Evolutionary conservation across 108 stramenopile species (phyloP), one percentile per base, ranked within the genome.

Genomic region (Tribonema minus): DNA sequence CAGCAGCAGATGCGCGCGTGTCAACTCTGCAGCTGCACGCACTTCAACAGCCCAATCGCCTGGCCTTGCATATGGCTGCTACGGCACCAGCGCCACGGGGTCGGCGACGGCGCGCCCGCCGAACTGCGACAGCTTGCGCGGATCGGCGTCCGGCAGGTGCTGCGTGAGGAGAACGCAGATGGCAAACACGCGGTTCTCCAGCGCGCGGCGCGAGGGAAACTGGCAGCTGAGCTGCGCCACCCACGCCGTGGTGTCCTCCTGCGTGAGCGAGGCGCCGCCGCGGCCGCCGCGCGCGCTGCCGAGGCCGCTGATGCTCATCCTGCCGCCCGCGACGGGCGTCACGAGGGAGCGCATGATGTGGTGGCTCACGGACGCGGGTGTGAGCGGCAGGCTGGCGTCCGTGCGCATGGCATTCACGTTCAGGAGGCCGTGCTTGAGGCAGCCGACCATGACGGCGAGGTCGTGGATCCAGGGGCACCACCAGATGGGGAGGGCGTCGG

Each of bases 381-480:
- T 32, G 2, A 82, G 41, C 15, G 82, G 82, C 32, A 82, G 73
- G 32, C 69, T 29, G 25, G 71, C 30, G 63, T 82, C 82, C 28
- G 54, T 70, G n/a, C 71, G 54, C 54, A 83, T 83, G 30, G 60
- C 71, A 39, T 80, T 72, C 25, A 83, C 30, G 70, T 63, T 67
- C 79, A 83, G 63, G 38, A 74, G 80, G 25, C 82, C 82, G 70
- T 83, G 79, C 0, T 79, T 79, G 25, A 83, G 62, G 70, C 75
- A 76, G 41, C 82, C 82, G 26, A 79, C 60, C 82, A 83, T 63
- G n/a, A 83, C 38, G 12, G 67, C 82, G 3, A 72, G 64, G 29
- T 83, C 82, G 68, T 83, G 82, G 63, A 83, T 83, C 82, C 82
- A 83, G 30, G 82, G 82, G 32, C 76, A 79, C 76, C 76, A 83